Evolutionary conservation across 768 basidiomycete genomes (phyloP).

Genomic region (Phlegmacium glaucopus): DNA sequence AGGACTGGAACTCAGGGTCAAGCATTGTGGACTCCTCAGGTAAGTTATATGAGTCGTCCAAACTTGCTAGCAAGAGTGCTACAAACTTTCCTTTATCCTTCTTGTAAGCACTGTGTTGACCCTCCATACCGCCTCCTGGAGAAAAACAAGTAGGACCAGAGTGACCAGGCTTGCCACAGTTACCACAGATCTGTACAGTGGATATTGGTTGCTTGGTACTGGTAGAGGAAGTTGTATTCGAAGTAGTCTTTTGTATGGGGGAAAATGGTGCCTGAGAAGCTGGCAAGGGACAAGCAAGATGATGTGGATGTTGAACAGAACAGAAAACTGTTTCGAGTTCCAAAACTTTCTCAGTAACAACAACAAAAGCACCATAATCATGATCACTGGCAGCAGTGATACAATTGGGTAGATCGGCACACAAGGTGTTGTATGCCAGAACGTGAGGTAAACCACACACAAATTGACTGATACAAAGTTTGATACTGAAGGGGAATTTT

Average conservation of each 20-base stretch:
- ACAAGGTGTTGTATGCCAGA: not conserved
- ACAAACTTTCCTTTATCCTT: not conserved
- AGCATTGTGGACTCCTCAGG: not conserved
- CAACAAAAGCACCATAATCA: not conserved
- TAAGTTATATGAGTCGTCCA: not conserved
- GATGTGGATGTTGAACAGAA: not conserved
- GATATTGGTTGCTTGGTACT: not conserved
- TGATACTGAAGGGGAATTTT: not conserved
- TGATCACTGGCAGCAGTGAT: not conserved
- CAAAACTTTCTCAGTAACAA: not conserved
- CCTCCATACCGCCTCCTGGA: not conserved
- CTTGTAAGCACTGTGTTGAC: not conserved
- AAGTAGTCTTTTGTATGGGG: too few relatives aligned
- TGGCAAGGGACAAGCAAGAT: not conserved
- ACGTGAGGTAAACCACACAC: not conserved
- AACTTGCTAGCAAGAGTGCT: not conserved
- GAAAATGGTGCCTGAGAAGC: not conserved
- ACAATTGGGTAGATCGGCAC: not conserved
- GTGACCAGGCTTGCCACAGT: not conserved
- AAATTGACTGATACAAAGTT: not conserved
- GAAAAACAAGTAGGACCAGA: not conserved
- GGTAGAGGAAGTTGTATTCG: not conserved
- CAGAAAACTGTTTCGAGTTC: not conserved
- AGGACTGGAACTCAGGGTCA: not conserved
- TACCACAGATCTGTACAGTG: not conserved